Percentiles rank a stretch among this genome's conserved stretches.
Evolutionary conservation across 495 filamentous ascomycete genomes (phyloP).

Genomic region (Pyronema domesticum): DNA sequence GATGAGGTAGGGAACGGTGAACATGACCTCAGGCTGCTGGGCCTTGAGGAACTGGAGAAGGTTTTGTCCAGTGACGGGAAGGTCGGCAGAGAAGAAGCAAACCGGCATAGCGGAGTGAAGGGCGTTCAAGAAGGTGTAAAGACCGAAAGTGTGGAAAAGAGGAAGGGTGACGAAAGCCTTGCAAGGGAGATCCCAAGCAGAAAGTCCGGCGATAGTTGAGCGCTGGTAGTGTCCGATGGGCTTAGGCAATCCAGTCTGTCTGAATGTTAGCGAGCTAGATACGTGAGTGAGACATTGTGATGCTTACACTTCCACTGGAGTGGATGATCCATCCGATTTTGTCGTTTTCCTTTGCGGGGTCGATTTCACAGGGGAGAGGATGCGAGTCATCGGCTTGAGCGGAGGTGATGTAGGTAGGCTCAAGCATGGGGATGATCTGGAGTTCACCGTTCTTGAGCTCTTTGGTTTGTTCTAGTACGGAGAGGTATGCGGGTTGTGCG

Average conservation of each 20-base stretch:
- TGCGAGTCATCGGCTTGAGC: constrained; percentile 12
- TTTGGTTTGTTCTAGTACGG: constrained; percentile 25
- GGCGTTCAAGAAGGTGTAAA: constrained; percentile 32
- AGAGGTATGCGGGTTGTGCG: constrained; percentile 28
- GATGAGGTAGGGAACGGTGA: constrained; percentile 40
- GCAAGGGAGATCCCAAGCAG: constrained; percentile 25
- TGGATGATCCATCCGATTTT: constrained; percentile 34
- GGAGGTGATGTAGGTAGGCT: background rate
- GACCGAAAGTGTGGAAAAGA: constrained; percentile 37
- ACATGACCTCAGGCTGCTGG: constrained; percentile 33
- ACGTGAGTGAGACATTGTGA: background rate
- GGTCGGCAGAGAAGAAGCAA: constrained; percentile 34
- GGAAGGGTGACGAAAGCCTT: constrained; percentile 39
- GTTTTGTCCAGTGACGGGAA: constrained; percentile 36
- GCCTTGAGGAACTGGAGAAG: constrained; percentile 33
- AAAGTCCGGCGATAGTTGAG: constrained; percentile 27
- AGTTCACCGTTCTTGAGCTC: background rate
- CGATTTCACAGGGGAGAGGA: constrained; percentile 24
- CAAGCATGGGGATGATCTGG: background rate
- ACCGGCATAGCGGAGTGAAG: constrained; percentile 36
- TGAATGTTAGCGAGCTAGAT: background rate
- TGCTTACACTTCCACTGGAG: constrained; percentile 30
- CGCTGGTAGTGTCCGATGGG: constrained; percentile 27
- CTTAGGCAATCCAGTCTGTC: constrained; percentile 39
- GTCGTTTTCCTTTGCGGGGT: constrained; percentile 26